phyloP scores from a whole-genome alignment of 768 basidiomycete species.

The Rubroboletus pulcherrimus region DNA sequence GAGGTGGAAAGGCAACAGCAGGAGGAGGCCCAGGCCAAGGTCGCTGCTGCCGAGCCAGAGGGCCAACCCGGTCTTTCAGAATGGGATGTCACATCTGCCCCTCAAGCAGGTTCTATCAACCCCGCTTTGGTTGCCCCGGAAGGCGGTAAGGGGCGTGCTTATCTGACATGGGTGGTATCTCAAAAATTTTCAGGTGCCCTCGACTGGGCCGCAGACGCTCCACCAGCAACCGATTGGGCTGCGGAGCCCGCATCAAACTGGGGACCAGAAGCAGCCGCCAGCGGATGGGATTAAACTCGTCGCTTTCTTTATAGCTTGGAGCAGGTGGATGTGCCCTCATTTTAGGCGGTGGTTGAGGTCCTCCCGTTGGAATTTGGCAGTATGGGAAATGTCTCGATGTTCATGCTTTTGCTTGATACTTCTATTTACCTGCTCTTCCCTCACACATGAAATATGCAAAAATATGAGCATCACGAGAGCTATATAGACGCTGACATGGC shows the following conservation, averaged over 20 bases:
- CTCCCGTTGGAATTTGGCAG: conserved; percentile 6
- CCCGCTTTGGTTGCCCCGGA: conserved; percentile 67
- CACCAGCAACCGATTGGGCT: conserved; percentile 73
- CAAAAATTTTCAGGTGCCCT: conserved; percentile 49
- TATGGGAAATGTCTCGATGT: conserved; percentile 17
- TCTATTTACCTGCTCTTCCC: conserved; percentile 14
- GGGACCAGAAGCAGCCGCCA: conserved; percentile 31
- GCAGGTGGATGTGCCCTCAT: conserved; percentile 1
- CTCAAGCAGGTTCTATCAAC: conserved; percentile 70
- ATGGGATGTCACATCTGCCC: conserved; percentile 73
- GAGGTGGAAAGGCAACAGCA: conserved; percentile 98
- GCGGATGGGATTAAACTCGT: conserved; percentile 29
- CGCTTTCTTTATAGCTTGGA: not conserved
- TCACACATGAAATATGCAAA: conserved; percentile 17
- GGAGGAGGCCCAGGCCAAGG: conserved; percentile 87
- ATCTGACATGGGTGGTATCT: not conserved
- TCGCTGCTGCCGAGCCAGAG: conserved; percentile 54
- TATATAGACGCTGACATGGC: not conserved
- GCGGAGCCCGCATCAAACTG: conserved; percentile 61
- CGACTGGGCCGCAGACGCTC: conserved; percentile 78
- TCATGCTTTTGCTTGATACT: conserved; percentile 17
- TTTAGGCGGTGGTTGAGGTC: not conserved
- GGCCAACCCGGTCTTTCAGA: conserved; percentile 52
- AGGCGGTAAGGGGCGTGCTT: conserved; percentile 38
- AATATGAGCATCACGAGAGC: conserved; percentile 7